These are phyloP conservation scores for Cutaneotrichosporon sp. DNA, from an alignment of 1,284 basidiomycete genomes.

Conservation along the genomic window DNA sequence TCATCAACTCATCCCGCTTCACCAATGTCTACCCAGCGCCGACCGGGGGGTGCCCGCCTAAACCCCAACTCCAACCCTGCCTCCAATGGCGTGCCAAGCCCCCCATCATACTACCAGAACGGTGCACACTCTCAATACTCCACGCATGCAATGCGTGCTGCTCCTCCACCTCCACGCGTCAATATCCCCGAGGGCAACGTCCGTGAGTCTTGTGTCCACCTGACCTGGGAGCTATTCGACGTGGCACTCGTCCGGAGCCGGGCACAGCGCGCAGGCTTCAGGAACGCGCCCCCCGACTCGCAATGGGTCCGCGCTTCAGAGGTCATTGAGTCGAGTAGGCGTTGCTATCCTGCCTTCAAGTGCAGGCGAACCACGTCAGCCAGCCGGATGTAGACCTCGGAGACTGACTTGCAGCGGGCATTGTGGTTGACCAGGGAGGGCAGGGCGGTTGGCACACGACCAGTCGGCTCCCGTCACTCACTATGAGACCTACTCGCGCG, in stretches of 20 bases:
- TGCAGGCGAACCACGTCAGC: neutral
- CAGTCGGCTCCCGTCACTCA: slow-evolving; percentile 18
- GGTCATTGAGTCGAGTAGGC: neutral
- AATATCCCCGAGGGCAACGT: slow-evolving; percentile 50
- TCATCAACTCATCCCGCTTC: neutral
- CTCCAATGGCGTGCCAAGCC: neutral
- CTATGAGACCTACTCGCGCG: slow-evolving; percentile 9
- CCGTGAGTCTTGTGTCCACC: slow-evolving; percentile 41
- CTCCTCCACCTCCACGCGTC: slow-evolving; percentile 32
- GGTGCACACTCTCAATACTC: neutral
- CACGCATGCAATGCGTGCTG: slow-evolving; percentile 15
- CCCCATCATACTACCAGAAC: neutral
- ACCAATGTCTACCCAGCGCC: slow-evolving; percentile 17
- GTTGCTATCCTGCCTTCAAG: neutral
- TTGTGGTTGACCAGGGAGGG: slow-evolving; percentile 47
- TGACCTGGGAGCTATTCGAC: neutral
- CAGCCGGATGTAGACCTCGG: neutral
- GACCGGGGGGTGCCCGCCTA: slow-evolving; percentile 26
- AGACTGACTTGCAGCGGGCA: slow-evolving; percentile 37
- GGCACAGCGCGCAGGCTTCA: neutral
- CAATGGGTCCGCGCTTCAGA: neutral
- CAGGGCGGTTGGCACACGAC: slow-evolving; percentile 49
- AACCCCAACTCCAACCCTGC: slow-evolving; percentile 13
- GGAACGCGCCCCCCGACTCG: neutral
- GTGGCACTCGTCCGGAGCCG: neutral